Evolutionary conservation across 305 asterid species (phyloP), one percentile per base, ranked within the genome.

Genomic region (Fraxinus latifolia): DNA sequence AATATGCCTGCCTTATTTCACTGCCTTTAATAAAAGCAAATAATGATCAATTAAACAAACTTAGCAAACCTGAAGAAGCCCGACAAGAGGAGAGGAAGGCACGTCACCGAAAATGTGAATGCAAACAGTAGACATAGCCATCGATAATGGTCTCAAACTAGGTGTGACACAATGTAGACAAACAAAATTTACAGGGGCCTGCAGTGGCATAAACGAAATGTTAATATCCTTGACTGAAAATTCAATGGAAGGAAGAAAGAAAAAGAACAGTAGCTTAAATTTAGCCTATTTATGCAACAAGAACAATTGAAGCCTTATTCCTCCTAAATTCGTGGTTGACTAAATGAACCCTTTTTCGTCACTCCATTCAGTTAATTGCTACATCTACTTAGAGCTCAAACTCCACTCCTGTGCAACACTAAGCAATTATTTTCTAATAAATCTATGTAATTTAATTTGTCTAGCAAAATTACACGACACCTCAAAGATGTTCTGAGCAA

Each of bases 41-140:
- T 67, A 37, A 67, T 29, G 3, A 77, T 21, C 27, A 76, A 39
- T 53, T 44, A 37, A 9, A 12, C 23, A 34, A 68, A 42, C n/a
- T 37, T 31, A 77, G 74, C 83, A 73, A 79, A 96, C 99, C 96
- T 96, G 99, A 82, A 96, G 89, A 85, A 93, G 92, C 70, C 99
- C 99, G 34, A 94, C 97, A 37, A 96, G 97, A 50, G 99, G 99
- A 37, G 98, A 87, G 62, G 99, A 96, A 0, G 97, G 99, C 75
- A 96, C 98, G 21, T 96, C 99, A 29, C 98, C 99, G 76, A 96
- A 94, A 76, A 94, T 77, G 84, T 96, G 99, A 84, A 96, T 96
- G 0, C 94, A 75, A 47, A 96, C 98, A 2, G 98, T 96, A 71
- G 98, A 96, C 37, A 96, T 94, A 15, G 98, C 98, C 91, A 96